phyloP scores from a whole-genome alignment of 345 rosid genomes.

The Bruguiera gymnorhiza region DNA sequence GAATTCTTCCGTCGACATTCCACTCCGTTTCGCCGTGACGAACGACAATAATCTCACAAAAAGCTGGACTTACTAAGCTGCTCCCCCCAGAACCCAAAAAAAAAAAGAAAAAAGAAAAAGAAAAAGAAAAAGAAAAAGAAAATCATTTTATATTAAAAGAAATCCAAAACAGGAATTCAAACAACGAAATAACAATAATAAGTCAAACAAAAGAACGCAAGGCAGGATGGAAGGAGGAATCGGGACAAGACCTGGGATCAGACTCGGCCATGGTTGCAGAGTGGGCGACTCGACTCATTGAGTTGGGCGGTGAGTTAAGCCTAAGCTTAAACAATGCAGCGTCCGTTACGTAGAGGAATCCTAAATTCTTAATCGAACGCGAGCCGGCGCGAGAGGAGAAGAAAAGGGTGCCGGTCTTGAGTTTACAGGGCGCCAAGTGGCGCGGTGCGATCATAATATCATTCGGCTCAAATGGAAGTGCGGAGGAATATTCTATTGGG shows the following conservation, averaged over 20 bases:
- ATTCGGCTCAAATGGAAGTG: no score
- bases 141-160: neutral
- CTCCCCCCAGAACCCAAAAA: neutral
- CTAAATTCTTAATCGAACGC: neutral
- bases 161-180: neutral
- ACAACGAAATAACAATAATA: no score
- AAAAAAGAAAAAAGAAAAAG: neutral
- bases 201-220: no score
- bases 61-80: slow-evolving; percentile 31
- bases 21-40: slow-evolving; percentile 86
- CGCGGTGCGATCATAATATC: slow-evolving; percentile 7
- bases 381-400: neutral
- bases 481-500: no score
- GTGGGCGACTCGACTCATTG: slow-evolving; percentile 18
- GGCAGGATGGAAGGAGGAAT: neutral
- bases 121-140: neutral
- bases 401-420: neutral
- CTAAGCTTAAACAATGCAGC: neutral
- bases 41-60: slow-evolving; percentile 64
- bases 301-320: slow-evolving; percentile 18
- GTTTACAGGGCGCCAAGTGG: slow-evolving; percentile 3
- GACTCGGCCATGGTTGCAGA: slow-evolving; percentile 13
- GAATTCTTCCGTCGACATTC: slow-evolving; percentile 70
- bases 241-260: slow-evolving; percentile 18
- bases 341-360: neutral